Conservation (phyloP, 257 asterid species). For the Mitragyna speciosa region DNA sequence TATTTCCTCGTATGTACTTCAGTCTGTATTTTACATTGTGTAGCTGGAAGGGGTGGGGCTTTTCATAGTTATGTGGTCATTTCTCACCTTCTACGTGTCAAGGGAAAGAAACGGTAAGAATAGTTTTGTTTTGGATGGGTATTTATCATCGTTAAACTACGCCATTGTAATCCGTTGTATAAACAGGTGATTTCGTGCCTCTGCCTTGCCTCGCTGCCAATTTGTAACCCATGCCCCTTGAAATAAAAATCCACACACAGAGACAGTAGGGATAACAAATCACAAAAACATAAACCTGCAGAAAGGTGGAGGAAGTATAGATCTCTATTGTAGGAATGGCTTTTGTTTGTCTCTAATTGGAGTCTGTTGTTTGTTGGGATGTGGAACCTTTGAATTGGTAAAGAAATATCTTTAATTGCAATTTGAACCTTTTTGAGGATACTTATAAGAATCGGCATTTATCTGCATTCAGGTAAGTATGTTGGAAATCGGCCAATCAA, state of each 20-base stretch:
- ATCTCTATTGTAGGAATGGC: background rate
- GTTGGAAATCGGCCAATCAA: conserved; percentile 94
- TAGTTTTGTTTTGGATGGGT: too few relatives aligned
- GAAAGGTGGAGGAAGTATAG: background rate
- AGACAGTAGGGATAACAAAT: background rate
- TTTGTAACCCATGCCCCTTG: too few relatives aligned
- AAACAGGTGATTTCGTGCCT: too few relatives aligned
- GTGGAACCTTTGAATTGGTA: background rate
- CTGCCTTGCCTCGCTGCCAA: too few relatives aligned
- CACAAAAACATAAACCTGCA: background rate
- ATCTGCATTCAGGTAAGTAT: conserved; percentile 64
- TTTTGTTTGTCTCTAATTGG: background rate
- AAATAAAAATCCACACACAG: too few relatives aligned
- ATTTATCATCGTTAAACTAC: too few relatives aligned
- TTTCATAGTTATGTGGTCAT: background rate
- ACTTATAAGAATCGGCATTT: background rate
- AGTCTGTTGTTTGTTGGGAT: background rate
- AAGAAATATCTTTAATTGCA: background rate
- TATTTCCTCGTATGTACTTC: background rate
- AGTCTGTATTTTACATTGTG: background rate
- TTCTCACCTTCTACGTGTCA: background rate
- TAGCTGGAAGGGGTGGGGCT: background rate
- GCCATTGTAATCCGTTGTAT: too few relatives aligned
- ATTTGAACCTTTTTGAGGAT: background rate
- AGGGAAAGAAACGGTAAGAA: background rate